These are phyloP conservation scores for Dictyostelium capitatum DNA, from an alignment of 78 protist genomes.

Conservation along the genomic window DNA sequence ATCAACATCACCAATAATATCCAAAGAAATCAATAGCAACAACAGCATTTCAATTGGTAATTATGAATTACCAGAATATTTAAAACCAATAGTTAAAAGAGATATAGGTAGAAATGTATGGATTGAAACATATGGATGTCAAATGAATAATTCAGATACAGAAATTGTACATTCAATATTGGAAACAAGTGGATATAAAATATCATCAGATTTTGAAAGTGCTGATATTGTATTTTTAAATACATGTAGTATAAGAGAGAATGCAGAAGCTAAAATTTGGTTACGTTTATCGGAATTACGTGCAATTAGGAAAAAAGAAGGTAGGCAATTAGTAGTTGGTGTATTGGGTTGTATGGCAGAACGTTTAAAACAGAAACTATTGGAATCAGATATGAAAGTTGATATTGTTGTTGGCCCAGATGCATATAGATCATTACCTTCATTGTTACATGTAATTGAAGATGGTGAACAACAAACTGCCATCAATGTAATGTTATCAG, in stretches of 20 bases:
- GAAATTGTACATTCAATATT: constrained; percentile 89
- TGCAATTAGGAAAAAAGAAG: constrained; percentile 12
- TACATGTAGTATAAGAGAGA: constrained; percentile 96
- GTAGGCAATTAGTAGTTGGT: constrained; percentile 46
- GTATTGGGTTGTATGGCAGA: constrained; percentile 96
- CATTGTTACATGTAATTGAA: constrained; percentile 70
- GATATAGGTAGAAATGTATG: constrained; percentile 76
- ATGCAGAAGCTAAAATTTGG: constrained; percentile 94
- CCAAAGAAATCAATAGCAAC: not conserved
- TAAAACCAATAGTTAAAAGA: not conserved
- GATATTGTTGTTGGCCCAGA: constrained; percentile 95
- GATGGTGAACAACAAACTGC: constrained; percentile 67
- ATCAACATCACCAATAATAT: not conserved
- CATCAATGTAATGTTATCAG: constrained; percentile 90
- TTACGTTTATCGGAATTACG: constrained; percentile 67
- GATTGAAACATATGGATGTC: constrained; percentile 95
- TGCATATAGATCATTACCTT: constrained; percentile 93
- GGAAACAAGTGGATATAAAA: constrained; percentile 74
- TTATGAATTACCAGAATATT: constrained; percentile 23
- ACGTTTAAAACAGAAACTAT: constrained; percentile 87
- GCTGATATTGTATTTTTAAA: constrained; percentile 92
- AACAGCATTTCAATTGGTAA: no score
- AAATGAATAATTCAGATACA: constrained; percentile 94
- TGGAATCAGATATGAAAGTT: constrained; percentile 80
- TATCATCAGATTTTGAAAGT: constrained; percentile 24